Evolutionary conservation across 1,139 yeast species (phyloP).

Genomic region (Saccharomyces hybrid): DNA sequence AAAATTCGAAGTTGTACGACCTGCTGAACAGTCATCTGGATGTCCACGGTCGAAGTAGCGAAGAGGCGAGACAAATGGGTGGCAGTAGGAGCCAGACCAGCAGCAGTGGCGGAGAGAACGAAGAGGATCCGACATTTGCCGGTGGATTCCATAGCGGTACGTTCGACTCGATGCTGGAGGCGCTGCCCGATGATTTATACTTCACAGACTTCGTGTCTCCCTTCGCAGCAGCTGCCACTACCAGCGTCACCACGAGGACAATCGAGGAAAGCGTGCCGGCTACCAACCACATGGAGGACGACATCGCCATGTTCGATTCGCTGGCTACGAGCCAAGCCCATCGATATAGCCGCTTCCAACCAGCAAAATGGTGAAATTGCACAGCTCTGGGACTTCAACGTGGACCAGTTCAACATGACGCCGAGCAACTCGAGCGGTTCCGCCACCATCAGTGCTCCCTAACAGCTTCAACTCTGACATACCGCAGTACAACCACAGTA

Average conservation of each 20-base stretch:
- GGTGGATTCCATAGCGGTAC: conserved; percentile 5
- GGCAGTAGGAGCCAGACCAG: background rate
- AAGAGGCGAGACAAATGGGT: background rate
- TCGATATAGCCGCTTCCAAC: conserved; percentile 13
- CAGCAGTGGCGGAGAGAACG: background rate
- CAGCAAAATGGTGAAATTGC: conserved; percentile 34
- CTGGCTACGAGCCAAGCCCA: conserved; percentile 7
- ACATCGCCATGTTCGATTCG: background rate
- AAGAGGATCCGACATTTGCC: background rate
- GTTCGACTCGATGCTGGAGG: conserved; percentile 32
- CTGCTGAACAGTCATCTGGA: conserved; percentile 1
- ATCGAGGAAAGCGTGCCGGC: background rate
- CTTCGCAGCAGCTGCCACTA: background rate
- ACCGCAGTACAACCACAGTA: conserved; percentile 3
- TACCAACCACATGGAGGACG: background rate
- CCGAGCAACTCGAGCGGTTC: conserved; percentile 31
- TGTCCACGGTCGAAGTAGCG: background rate
- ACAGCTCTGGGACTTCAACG: conserved; percentile 32
- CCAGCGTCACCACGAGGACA: background rate
- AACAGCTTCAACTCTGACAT: conserved; percentile 27
- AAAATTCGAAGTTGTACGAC: conserved; percentile 1
- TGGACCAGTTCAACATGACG: conserved; percentile 31
- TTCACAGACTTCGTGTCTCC: conserved; percentile 7
- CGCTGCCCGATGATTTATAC: conserved; percentile 30
- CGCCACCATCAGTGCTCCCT: conserved; percentile 33